Conservation (phyloP, 208 protist genomes). For the Trypanosoma mega region DNA sequence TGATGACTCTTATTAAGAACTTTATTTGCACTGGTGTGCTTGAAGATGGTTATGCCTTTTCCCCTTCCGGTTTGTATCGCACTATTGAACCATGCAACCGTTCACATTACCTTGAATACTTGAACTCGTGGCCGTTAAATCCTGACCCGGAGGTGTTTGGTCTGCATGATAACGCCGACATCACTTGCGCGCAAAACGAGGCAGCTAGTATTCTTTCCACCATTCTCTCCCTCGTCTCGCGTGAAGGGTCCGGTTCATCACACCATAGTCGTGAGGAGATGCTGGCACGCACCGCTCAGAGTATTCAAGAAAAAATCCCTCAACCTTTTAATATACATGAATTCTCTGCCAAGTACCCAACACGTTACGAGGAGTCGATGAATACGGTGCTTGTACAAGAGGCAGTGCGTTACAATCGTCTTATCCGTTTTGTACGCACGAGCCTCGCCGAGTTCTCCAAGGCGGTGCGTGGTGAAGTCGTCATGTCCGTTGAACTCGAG, state of each 20-base stretch:
- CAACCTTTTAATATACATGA: constrained; percentile 79
- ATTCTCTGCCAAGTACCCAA: constrained; percentile 89
- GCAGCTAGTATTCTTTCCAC: constrained; percentile 78
- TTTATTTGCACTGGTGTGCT: constrained; percentile 91
- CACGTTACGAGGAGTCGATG: constrained; percentile 93
- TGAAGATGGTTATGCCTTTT: constrained; percentile 87
- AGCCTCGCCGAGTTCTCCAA: constrained; percentile 93
- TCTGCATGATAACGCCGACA: constrained; percentile 97
- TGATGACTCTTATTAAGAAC: constrained; percentile 94
- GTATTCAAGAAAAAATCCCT: constrained; percentile 87
- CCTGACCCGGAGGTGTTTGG: constrained; percentile 96
- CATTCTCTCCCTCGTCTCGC: constrained; percentile 81
- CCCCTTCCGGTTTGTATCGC: constrained; percentile 85
- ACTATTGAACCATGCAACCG: constrained; percentile 88
- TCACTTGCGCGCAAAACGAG: constrained; percentile 92
- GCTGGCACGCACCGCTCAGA: constrained; percentile 70
- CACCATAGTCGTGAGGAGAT: constrained; percentile 61
- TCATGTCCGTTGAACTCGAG: constrained; percentile 96
- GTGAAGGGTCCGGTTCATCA: constrained; percentile 45
- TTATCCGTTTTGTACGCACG: constrained; percentile 87
- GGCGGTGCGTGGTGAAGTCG: constrained; percentile 94
- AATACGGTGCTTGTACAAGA: constrained; percentile 95
- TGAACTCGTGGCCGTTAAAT: constrained; percentile 92
- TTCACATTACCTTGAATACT: constrained; percentile 81
- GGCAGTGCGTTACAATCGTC: constrained; percentile 93